Evolutionary conservation across 1,284 basidiomycete species (phyloP).

Genomic region (Lignosus rhinocerotis): DNA sequence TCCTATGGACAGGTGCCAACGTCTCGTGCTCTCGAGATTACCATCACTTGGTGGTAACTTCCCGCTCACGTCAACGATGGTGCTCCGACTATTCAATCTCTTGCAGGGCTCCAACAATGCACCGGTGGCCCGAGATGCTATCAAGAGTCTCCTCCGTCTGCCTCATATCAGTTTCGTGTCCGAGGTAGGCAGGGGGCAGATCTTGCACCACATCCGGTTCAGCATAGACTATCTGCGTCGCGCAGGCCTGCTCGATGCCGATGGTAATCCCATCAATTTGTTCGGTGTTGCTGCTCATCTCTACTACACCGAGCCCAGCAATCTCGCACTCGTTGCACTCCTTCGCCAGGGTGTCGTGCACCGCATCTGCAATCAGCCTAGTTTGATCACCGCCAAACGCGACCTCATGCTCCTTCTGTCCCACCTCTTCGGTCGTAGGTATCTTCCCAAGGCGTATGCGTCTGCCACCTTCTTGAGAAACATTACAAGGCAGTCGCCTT

Average conservation of each 20-base stretch:
- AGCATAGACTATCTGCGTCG: conserved; percentile 69
- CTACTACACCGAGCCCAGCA: conserved; percentile 69
- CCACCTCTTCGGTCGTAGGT: conserved; percentile 60
- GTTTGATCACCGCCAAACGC: conserved; percentile 42
- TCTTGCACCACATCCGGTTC: conserved; percentile 69
- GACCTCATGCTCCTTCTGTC: conserved; percentile 55
- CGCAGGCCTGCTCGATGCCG: conserved; percentile 48
- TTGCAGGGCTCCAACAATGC: conserved; percentile 59
- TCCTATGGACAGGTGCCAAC: conserved; percentile 59
- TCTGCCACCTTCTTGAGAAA: conserved; percentile 37
- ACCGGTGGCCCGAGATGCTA: conserved; percentile 46
- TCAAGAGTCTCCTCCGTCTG: conserved; percentile 53
- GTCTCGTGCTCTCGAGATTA: conserved; percentile 61
- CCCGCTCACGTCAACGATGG: conserved; percentile 65
- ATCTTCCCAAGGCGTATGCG: conserved; percentile 47
- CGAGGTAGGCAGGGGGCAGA: conserved; percentile 50
- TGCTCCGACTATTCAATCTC: conserved; percentile 62
- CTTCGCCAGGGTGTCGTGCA: conserved; percentile 61
- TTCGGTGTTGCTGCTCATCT: conserved; percentile 58
- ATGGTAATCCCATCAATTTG: conserved; percentile 60
- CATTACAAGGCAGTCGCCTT: conserved; percentile 49
- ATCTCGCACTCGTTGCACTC: conserved; percentile 61
- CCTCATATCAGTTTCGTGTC: conserved; percentile 60
- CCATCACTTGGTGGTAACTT: conserved; percentile 65
- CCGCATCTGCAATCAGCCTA: conserved; percentile 46